phyloP scores from a whole-genome alignment of 192 early-diverging fungal genomes.

The Geosiphon pyriformis region DNA sequence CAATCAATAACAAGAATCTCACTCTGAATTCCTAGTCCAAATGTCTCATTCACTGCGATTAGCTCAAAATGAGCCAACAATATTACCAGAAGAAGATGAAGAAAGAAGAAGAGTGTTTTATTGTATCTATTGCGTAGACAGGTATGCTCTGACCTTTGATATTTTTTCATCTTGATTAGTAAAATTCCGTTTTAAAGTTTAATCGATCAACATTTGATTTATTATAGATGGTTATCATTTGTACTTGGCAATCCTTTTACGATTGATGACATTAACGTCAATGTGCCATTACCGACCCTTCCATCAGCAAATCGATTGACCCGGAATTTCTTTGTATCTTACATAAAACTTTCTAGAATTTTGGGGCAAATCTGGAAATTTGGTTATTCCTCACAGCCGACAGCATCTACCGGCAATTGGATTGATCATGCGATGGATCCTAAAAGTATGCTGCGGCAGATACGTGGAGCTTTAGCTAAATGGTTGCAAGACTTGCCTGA shows the following conservation, averaged over 20 bases:
- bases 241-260: constrained; percentile 8
- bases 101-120: constrained; percentile 23
- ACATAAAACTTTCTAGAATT: constrained; percentile 18
- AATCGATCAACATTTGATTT: not conserved
- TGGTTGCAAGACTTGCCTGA: constrained; percentile 27
- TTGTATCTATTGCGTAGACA: constrained; percentile 18
- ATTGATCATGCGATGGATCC: constrained; percentile 9
- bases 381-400: constrained; percentile 25
- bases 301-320: not conserved
- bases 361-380: constrained; percentile 24
- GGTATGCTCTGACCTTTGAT: not conserved
- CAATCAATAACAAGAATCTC: not conserved
- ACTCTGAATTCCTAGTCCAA: constrained; percentile 16
- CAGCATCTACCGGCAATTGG: constrained; percentile 10
- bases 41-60: constrained; percentile 15
- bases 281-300: constrained; percentile 18
- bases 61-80: not conserved
- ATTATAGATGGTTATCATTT: constrained; percentile 13
- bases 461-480: constrained; percentile 15
- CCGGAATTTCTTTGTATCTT: constrained; percentile 11
- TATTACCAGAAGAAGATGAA: constrained; percentile 9
- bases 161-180: not conserved
- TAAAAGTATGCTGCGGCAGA: constrained; percentile 17
- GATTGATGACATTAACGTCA: constrained; percentile 10
- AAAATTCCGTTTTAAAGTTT: not conserved